A percentile compares a stretch with the other conserved stretches of the same genome.
These are phyloP conservation scores for Didymella keratinophila DNA, from an alignment of 2,329 filamentous ascomycete species.

Conservation along the genomic window DNA sequence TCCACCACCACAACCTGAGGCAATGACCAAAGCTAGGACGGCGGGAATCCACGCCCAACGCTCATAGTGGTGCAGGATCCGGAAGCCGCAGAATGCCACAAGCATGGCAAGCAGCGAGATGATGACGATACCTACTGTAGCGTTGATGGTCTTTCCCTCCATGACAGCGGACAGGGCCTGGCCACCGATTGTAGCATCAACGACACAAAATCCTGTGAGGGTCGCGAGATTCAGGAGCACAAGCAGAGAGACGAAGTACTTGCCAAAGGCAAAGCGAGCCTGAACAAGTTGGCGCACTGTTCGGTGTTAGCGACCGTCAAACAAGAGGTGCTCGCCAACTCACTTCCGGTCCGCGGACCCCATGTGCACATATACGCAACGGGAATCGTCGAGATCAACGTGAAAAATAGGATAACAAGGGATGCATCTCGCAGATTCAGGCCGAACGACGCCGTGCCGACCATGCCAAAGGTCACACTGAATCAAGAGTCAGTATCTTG, in stretches of 20 bases:
- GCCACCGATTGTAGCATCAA: conserved; percentile 68
- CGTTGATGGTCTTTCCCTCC: conserved; percentile 54
- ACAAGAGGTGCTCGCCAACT: background rate
- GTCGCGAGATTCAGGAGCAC: conserved; percentile 70
- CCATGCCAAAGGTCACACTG: conserved; percentile 69
- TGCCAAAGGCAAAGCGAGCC: conserved; percentile 66
- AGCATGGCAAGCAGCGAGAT: conserved; percentile 65
- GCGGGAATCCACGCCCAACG: conserved; percentile 66
- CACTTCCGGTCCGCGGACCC: conserved; percentile 65
- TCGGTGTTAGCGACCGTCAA: background rate
- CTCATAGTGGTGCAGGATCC: conserved; percentile 64
- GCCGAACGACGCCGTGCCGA: conserved; percentile 64
- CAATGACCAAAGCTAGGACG: conserved; percentile 63
- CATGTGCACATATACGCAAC: conserved; percentile 66
- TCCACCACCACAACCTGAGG: conserved; percentile 62
- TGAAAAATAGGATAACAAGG: conserved; percentile 70
- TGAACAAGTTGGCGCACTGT: conserved; percentile 69
- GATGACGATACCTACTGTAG: conserved; percentile 67
- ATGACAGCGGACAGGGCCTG: conserved; percentile 53
- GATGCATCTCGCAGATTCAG: conserved; percentile 64
- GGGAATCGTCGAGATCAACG: conserved; percentile 61
- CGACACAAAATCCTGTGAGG: conserved; percentile 68
- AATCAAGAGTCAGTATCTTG: background rate
- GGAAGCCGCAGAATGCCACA: conserved; percentile 69
- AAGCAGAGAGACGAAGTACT: conserved; percentile 65